Conservation (phyloP, 805 yeast species). For the Candida andamanensis region DNA sequence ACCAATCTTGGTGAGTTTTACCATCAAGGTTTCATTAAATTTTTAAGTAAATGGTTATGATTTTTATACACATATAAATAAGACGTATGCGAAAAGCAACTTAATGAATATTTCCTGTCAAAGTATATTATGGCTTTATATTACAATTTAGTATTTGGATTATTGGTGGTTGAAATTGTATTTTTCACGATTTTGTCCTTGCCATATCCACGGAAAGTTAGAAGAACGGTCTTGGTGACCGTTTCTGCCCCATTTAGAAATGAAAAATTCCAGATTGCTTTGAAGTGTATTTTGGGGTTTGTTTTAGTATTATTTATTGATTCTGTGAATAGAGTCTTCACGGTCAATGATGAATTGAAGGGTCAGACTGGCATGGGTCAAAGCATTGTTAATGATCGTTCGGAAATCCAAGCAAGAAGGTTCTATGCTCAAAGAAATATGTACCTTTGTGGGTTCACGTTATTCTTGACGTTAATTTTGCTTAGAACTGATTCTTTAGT, state of each 20-base stretch:
- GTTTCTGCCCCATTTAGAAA: slow-evolving; percentile 66
- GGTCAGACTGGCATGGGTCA: slow-evolving; percentile 14
- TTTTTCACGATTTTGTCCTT: slow-evolving; percentile 75
- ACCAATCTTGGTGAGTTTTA: slow-evolving; percentile 71
- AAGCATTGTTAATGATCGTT: slow-evolving; percentile 49
- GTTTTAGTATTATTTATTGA: slow-evolving; percentile 81
- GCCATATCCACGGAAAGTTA: slow-evolving; percentile 74
- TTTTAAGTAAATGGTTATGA: too few species aligned
- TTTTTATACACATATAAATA: neutral
- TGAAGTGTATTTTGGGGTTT: slow-evolving; percentile 79
- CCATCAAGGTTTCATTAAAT: slow-evolving; percentile 36
- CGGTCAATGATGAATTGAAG: slow-evolving; percentile 60
- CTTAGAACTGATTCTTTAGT: slow-evolving; percentile 80
- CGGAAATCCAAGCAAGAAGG: slow-evolving; percentile 84
- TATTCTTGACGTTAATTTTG: slow-evolving; percentile 80
- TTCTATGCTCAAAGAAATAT: slow-evolving; percentile 95
- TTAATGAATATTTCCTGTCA: too few species aligned
- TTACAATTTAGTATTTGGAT: slow-evolving; percentile 57
- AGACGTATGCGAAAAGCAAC: too few species aligned
- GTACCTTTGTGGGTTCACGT: slow-evolving; percentile 92
- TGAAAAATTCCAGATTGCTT: slow-evolving; percentile 66
- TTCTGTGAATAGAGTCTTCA: slow-evolving; percentile 75
- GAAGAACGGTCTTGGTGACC: slow-evolving; percentile 61
- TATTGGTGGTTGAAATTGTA: slow-evolving; percentile 72
- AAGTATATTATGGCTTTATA: slow-evolving; percentile 34